Evolutionary conservation across 169 alveolate genomes (phyloP).

Genomic region (Amoebophrya sp.): DNA sequence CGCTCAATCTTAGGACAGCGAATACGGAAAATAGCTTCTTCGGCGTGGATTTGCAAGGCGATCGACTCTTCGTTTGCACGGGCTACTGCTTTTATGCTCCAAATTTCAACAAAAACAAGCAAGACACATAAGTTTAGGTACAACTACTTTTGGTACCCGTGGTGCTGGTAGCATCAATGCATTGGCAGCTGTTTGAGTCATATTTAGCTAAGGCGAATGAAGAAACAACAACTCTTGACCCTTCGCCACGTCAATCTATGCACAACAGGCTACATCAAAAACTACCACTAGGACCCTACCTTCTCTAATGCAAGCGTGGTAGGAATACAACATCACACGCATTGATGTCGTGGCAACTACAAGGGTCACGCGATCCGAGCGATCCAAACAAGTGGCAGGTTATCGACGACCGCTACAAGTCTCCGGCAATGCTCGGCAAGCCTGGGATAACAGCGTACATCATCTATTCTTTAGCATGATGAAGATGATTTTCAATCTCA

Average conservation of each 20-base stretch:
- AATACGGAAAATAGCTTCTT: constrained; percentile 66
- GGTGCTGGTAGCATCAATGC: too few relatives aligned
- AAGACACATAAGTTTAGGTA: too few relatives aligned
- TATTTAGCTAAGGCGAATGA: too few relatives aligned
- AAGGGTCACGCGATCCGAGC: not conserved
- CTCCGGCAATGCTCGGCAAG: not conserved
- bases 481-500: too few relatives aligned
- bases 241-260: too few relatives aligned
- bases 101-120: too few relatives aligned
- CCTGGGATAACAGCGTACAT: not conserved
- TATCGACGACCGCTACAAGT: not conserved
- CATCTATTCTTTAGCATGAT: not conserved
- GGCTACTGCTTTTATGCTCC: not conserved
- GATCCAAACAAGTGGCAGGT: not conserved
- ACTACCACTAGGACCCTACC: too few relatives aligned
- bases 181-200: too few relatives aligned
- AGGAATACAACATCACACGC: not conserved
- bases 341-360: not conserved
- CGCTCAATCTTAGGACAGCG: constrained; percentile 58
- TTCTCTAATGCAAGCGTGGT: too few relatives aligned
- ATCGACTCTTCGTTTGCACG: not conserved
- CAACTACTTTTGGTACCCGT: too few relatives aligned
- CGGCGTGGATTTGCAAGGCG: constrained; percentile 61
- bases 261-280: too few relatives aligned
- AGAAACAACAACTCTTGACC: too few relatives aligned